Conservation (phyloP, 1,139 yeast genomes). For the Magnusiomyces magnusii region DNA sequence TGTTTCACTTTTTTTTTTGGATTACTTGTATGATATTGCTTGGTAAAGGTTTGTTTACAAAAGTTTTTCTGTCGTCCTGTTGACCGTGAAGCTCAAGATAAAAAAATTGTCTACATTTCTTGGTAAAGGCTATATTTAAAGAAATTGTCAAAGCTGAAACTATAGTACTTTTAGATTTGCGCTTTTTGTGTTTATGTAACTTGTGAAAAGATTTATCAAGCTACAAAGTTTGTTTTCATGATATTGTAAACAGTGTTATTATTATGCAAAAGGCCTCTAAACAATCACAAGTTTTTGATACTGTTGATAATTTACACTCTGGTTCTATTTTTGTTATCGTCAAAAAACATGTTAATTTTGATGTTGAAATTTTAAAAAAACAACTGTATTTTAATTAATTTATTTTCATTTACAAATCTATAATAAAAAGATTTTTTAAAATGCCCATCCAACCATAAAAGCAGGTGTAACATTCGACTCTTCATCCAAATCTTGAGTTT, state of each 20-base stretch:
- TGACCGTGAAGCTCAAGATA: slow-evolving; percentile 98
- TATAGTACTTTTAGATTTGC: slow-evolving; percentile 97
- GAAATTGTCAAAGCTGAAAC: slow-evolving; percentile 82
- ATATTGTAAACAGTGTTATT: no score
- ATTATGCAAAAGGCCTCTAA: slow-evolving; percentile 86
- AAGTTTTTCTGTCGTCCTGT: slow-evolving; percentile 97
- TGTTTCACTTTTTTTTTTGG: slow-evolving; percentile 98
- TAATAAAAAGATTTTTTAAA: slow-evolving; percentile 45
- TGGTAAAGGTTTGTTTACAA: slow-evolving; percentile 85
- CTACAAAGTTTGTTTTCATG: slow-evolving; percentile 93
- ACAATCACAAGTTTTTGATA: slow-evolving; percentile 49
- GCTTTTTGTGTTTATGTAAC: slow-evolving; percentile 98
- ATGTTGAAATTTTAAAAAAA: slow-evolving; percentile 90
- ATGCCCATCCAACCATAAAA: not conserved
- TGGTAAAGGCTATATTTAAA: slow-evolving; percentile 91
- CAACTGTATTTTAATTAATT: no score
- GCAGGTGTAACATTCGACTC: not conserved
- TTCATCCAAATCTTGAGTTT: not conserved
- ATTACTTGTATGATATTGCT: slow-evolving; percentile 93
- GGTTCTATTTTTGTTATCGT: slow-evolving; percentile 94
- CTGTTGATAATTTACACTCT: slow-evolving; percentile 55
- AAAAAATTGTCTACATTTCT: slow-evolving; percentile 97
- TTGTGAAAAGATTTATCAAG: slow-evolving; percentile 99
- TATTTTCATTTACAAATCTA: no score
- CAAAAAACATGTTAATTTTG: slow-evolving; percentile 90